Evolutionary conservation across 2,329 filamentous ascomycete species (phyloP).

Genomic region (Bimuria novae-zelandiae): DNA sequence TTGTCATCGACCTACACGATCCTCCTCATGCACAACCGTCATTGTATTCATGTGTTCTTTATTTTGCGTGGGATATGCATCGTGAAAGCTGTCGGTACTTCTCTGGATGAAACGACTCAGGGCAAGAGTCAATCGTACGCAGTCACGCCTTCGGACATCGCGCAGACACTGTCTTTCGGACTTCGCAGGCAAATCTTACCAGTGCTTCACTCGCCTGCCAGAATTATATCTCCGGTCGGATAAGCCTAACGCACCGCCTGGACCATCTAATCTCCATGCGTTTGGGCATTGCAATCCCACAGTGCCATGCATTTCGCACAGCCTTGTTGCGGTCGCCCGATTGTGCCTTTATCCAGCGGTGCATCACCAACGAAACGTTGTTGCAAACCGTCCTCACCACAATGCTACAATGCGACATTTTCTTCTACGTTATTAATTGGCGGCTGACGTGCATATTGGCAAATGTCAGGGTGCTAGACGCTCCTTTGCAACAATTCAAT

Average conservation of each 20-base stretch:
- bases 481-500: background rate
- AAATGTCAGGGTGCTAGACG: background rate
- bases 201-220: background rate
- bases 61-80: too few relatives aligned
- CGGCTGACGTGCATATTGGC: too few relatives aligned
- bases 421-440: background rate
- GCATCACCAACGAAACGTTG: background rate
- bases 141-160: slow-evolving; percentile 2
- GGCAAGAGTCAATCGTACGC: too few relatives aligned
- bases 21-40: too few relatives aligned
- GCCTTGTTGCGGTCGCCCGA: background rate
- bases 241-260: slow-evolving; percentile 5
- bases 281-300: background rate
- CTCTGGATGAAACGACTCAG: too few relatives aligned
- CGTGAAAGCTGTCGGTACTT: too few relatives aligned
- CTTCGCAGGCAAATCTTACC: slow-evolving; percentile 5
- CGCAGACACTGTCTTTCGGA: slow-evolving; percentile 1
- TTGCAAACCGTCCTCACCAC: background rate
- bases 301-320: background rate
- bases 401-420: background rate
- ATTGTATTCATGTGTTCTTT: too few relatives aligned
- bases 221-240: slow-evolving; percentile 8
- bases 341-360: background rate
- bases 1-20: background rate
- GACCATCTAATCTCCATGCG: slow-evolving; percentile 7